Evolutionary conservation across 179 eudicot genomes (phyloP).

Genomic region (Beta lomatogona): DNA sequence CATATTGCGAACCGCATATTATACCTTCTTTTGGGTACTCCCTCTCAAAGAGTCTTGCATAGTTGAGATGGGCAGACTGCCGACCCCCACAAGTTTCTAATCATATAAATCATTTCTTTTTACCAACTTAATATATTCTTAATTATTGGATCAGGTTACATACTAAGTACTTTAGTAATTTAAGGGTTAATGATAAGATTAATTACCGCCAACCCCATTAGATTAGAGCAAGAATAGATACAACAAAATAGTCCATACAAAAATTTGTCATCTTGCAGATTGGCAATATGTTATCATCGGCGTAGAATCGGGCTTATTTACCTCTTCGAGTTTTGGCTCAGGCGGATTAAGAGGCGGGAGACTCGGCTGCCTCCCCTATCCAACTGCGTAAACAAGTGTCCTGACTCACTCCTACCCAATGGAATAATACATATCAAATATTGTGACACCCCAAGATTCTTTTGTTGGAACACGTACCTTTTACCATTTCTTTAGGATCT

Average conservation of each 20-base stretch:
- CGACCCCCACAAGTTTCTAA: no score
- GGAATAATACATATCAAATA: conserved; percentile 23
- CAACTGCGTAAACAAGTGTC: conserved; percentile 25
- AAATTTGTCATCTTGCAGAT: conserved; percentile 10
- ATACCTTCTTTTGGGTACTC: no score
- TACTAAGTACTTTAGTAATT: no score
- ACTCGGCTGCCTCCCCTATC: conserved; percentile 19
- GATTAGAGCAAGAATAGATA: not conserved
- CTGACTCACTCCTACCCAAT: conserved; percentile 15
- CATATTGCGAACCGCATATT: no score
- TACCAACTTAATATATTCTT: no score
- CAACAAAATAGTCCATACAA: not conserved
- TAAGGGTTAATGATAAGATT: no score
- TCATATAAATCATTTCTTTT: no score
- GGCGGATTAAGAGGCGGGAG: conserved; percentile 37
- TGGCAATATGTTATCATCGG: conserved; percentile 35
- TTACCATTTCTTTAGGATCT: conserved; percentile 32
- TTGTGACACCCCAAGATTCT: conserved; percentile 26
- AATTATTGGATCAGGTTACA: no score
- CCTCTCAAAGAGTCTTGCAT: no score
- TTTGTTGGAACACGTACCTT: conserved; percentile 22
- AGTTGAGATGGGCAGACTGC: no score
- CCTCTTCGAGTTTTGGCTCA: conserved; percentile 46
- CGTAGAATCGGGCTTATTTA: conserved; percentile 68
- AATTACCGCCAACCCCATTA: not conserved